phyloP scores from a whole-genome alignment of 371 early-diverging fungal species.

The Nosema muscidifuracis region DNA sequence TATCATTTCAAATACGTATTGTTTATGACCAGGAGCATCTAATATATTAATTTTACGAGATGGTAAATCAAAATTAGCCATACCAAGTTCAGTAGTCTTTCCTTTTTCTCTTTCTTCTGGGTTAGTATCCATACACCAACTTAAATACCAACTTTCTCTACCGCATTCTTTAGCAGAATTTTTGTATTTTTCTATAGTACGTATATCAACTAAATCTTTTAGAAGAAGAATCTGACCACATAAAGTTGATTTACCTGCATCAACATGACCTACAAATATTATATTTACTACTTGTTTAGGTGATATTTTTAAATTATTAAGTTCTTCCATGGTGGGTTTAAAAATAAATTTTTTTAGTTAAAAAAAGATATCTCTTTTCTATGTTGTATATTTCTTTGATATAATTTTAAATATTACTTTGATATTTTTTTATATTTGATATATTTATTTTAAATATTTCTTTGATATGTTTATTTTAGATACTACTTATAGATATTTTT shows the following conservation, averaged over 20 bases:
- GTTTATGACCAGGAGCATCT: constrained; percentile 91
- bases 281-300: constrained; percentile 59
- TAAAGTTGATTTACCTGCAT: constrained; percentile 93
- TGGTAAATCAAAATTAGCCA: constrained; percentile 82
- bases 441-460: no score
- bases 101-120: constrained; percentile 71
- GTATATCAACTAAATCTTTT: constrained; percentile 94
- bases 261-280: constrained; percentile 99
- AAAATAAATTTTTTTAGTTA: no score
- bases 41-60: constrained; percentile 69
- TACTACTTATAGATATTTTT: no score
- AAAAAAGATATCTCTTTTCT: no score
- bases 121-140: constrained; percentile 62
- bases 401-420: no score
- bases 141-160: constrained; percentile 63
- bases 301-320: background rate
- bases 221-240: constrained; percentile 98
- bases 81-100: constrained; percentile 57
- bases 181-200: constrained; percentile 97
- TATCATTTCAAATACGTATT: constrained; percentile 96
- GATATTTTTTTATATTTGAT: no score
- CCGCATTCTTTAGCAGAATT: constrained; percentile 84
- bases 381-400: no score
- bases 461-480: no score
- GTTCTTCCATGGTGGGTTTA: constrained; percentile 4